Evolutionary conservation across 2,329 filamentous ascomycete species (phyloP).

Genomic region (Bipolaris sorokiniana): DNA sequence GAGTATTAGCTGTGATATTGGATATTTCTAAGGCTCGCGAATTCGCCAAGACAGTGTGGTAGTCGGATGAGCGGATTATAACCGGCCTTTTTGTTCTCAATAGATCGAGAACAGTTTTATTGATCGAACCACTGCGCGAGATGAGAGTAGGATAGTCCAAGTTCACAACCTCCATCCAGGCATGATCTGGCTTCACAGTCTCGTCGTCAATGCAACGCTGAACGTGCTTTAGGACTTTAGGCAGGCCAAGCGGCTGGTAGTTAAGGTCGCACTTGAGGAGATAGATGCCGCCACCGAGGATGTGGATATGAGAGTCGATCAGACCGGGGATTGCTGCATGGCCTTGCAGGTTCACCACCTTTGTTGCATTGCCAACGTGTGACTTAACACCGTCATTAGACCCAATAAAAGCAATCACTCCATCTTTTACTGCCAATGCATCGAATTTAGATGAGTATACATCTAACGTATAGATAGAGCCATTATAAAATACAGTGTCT

Average conservation of each 20-base stretch:
- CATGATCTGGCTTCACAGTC: background rate
- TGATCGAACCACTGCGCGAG: background rate
- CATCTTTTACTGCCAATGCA: slow-evolving; percentile 1
- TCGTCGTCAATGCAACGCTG: slow-evolving; percentile 9
- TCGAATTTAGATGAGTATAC: slow-evolving; percentile 2
- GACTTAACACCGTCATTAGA: slow-evolving; percentile 1
- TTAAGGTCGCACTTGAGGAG: slow-evolving; percentile 10
- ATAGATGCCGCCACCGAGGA: slow-evolving; percentile 5
- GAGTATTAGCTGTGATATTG: slow-evolving; percentile 4
- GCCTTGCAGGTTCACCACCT: slow-evolving; percentile 8
- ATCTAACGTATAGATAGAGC: slow-evolving; percentile 10
- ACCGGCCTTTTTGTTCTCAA: background rate
- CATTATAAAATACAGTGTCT: slow-evolving; percentile 3
- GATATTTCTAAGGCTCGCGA: slow-evolving; percentile 3
- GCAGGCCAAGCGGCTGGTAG: slow-evolving; percentile 4
- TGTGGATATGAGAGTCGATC: slow-evolving; percentile 8
- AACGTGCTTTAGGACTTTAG: background rate
- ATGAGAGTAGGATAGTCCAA: slow-evolving; percentile 9
- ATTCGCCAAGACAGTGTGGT: slow-evolving; percentile 4
- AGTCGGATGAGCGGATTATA: slow-evolving; percentile 1
- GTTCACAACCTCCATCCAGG: slow-evolving; percentile 11
- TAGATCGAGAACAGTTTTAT: background rate
- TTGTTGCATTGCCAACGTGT: slow-evolving; percentile 1
- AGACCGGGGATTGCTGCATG: slow-evolving; percentile 7
- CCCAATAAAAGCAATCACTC: slow-evolving; percentile 6